Evolutionary conservation across 352 stramenopile genomes (phyloP).

Genomic region (Globisporangium lucens): DNA sequence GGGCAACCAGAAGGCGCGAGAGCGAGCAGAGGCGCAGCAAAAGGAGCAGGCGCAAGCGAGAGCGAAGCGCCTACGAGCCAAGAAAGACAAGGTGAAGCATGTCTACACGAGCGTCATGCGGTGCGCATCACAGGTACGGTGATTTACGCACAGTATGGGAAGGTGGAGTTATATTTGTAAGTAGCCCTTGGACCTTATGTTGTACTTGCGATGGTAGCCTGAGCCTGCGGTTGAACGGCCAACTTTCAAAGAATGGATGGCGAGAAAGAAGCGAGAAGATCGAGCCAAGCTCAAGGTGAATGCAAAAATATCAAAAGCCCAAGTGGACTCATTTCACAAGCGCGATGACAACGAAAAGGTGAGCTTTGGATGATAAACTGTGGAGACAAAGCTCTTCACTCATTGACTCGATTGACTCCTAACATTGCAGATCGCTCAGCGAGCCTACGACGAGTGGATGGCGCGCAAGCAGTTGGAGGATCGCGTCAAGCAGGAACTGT

Average conservation of each 20-base stretch:
- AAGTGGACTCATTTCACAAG: neutral
- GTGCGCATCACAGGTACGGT: conserved; percentile 6
- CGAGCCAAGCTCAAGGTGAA: neutral
- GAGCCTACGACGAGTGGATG: conserved; percentile 43
- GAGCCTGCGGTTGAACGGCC: neutral
- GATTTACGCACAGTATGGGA: neutral
- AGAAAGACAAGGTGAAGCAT: conserved; percentile 12
- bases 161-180: too few relatives aligned
- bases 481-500: conserved; percentile 31
- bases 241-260: conserved; percentile 16
- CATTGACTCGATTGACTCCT: neutral
- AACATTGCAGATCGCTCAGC: conserved; percentile 6
- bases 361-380: neutral
- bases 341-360: neutral
- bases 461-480: conserved; percentile 47
- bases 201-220: neutral
- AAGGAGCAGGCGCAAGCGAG: conserved; percentile 9
- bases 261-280: conserved; percentile 14
- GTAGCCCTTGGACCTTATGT: too few relatives aligned
- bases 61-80: neutral
- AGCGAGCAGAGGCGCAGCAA: conserved; percentile 4
- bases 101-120: conserved; percentile 10
- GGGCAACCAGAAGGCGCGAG: conserved; percentile 2
- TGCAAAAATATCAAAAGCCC: neutral
- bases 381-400: too few relatives aligned